Evolutionary conservation across 164 flowering plant genomes (phyloP), one percentile per base, ranked within the genome.

Genomic region (Vitis cinerea): DNA sequence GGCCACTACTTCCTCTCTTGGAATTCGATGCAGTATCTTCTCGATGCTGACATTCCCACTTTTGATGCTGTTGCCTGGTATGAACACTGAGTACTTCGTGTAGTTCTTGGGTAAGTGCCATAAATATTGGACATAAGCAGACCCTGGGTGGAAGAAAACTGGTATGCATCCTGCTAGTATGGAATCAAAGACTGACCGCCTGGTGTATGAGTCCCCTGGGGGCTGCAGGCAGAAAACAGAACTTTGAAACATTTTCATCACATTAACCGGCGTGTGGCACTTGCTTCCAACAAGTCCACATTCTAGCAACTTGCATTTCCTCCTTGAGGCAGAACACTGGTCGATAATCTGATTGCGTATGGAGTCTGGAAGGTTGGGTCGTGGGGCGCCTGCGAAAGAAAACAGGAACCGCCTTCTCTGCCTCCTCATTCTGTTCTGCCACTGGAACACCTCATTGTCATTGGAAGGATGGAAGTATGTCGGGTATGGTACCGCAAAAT

Each of bases 111-210:
- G 97, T 10, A 92, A 62, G 75, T 88, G 90, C 97, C 97, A 92
- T n/a, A 59, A 13, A 55, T 89, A 91, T 68, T 91, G 97, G 4
- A 70, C 76, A 49, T 91, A 89, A 8, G 92, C 94, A 3, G 97
- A 86, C 1, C 87, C 91, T 1, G 91, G 90, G 53, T 86, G 89
- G 75, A 91, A 89, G 66, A 91, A 91, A 3, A 91, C 97, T 0
- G 97, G 97, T 47, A 91, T 85, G 61, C 97, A 91, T 1, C 94
- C 97, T 0, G 91, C 87, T 17, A 92, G 63, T 48, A 92, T 87
- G 0, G 97, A 83, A 60, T 88, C 94, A 50, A 91, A 89, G 16
- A 84, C 72, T 0, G 94, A 89, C 15, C 89, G 64, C 48, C 97
- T 71, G 3, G 97, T 88, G 58, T 57, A 80, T 0, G 97, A 86